Percentiles rank a stretch among this genome's conserved stretches.
Evolutionary conservation across 164 flowering plant species (phyloP).

Genomic region (Piper longum): DNA sequence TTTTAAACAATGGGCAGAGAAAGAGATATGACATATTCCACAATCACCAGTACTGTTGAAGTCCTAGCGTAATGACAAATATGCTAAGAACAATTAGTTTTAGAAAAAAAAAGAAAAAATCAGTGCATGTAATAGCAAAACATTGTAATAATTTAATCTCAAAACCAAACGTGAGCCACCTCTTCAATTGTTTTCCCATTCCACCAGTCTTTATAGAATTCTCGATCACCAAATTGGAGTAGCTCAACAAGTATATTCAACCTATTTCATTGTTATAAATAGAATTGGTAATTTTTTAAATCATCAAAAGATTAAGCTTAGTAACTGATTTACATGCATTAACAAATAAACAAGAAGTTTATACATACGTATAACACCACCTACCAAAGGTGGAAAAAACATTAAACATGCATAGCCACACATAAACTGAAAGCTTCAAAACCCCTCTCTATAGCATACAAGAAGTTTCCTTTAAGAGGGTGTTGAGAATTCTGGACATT

Average conservation of each 20-base stretch:
- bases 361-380: conserved; percentile 10
- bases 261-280: conserved; percentile 26
- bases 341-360: neutral
- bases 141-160: neutral
- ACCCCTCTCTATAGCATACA: conserved; percentile 89
- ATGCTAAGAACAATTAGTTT: neutral
- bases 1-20: neutral
- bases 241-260: conserved; percentile 94
- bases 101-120: neutral
- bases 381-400: conserved; percentile 96
- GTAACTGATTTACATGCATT: neutral
- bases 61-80: conserved; percentile 7
- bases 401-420: conserved; percentile 99
- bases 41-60: conserved; percentile 93
- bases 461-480: conserved; percentile 78
- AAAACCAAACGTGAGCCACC: conserved; percentile 27
- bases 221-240: conserved; percentile 91
- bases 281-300: neutral
- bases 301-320: neutral
- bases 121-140: neutral
- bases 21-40: conserved; percentile 87
- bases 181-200: conserved; percentile 92
- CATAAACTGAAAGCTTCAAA: conserved; percentile 92
- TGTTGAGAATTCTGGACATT: conserved; percentile 88
- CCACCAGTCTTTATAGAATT: conserved; percentile 99